These are phyloP conservation scores for Podospora sp. DNA, from an alignment of 495 filamentous ascomycete genomes.

Conservation along the genomic window DNA sequence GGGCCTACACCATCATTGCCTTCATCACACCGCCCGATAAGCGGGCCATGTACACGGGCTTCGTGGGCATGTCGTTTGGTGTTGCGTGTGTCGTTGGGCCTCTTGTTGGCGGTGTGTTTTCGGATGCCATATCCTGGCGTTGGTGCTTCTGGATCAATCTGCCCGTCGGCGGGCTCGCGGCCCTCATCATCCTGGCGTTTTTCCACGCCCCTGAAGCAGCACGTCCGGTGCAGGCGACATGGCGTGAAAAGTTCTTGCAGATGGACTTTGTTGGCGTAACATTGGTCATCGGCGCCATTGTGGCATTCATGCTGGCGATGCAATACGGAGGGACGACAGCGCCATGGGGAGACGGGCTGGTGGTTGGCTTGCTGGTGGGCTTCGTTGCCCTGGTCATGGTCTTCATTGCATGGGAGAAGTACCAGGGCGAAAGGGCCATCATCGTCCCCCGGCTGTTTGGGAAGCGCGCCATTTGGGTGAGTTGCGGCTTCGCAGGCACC, in stretches of 20 bases:
- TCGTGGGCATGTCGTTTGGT: constrained; percentile 42
- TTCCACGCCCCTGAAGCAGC: constrained; percentile 46
- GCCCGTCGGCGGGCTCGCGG: constrained; percentile 59
- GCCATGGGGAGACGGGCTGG: constrained; percentile 42
- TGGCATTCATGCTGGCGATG: constrained; percentile 47
- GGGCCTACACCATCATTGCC: constrained; percentile 58
- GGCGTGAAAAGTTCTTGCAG: constrained; percentile 42
- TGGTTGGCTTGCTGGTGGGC: constrained; percentile 52
- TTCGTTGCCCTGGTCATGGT: constrained; percentile 33
- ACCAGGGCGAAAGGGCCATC: constrained; percentile 38
- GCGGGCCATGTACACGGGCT: constrained; percentile 39
- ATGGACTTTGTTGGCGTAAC: constrained; percentile 34
- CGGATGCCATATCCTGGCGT: constrained; percentile 36
- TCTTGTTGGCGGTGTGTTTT: constrained; percentile 61
- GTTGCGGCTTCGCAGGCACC: constrained; percentile 36
- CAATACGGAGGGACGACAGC: constrained; percentile 51
- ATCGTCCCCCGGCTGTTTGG: constrained; percentile 42
- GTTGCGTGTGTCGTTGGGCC: constrained; percentile 47
- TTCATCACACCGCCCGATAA: constrained; percentile 43
- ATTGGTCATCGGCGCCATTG: constrained; percentile 47
- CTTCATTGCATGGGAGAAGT: constrained; percentile 35
- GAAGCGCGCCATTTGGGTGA: constrained; percentile 40
- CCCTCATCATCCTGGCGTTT: constrained; percentile 48
- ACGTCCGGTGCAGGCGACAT: constrained; percentile 30
- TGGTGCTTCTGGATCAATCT: constrained; percentile 59